A percentile compares a stretch with the other conserved stretches of the same genome.
Conservation (phyloP, 805 yeast genomes). For the Saturnispora halmiae region DNA sequence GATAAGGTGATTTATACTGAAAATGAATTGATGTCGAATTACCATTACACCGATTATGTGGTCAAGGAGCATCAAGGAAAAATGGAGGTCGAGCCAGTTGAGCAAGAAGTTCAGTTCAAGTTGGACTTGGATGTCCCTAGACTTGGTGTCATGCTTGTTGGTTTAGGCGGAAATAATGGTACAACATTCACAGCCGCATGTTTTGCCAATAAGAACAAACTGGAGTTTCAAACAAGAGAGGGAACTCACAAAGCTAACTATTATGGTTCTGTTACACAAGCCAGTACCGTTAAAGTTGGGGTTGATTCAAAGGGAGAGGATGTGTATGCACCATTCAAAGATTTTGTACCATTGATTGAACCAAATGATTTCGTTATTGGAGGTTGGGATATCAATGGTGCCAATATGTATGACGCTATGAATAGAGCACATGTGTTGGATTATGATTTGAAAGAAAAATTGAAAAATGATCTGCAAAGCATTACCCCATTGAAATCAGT, state of each 20-base stretch:
- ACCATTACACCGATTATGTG: slow-evolving; percentile 65
- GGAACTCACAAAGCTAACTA: slow-evolving; percentile 69
- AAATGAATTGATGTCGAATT: slow-evolving; percentile 48
- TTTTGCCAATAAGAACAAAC: slow-evolving; percentile 72
- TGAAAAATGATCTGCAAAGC: slow-evolving; percentile 51
- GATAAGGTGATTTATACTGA: slow-evolving; percentile 43
- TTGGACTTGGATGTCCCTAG: slow-evolving; percentile 75
- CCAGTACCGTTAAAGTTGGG: slow-evolving; percentile 85
- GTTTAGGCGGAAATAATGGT: slow-evolving; percentile 96
- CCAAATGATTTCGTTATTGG: slow-evolving; percentile 87
- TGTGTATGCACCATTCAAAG: slow-evolving; percentile 86
- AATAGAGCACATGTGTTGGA: slow-evolving; percentile 82
- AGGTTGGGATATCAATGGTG: slow-evolving; percentile 89
- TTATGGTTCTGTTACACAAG: slow-evolving; percentile 90
- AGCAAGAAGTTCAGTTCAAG: slow-evolving; percentile 73
- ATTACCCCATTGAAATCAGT: slow-evolving; percentile 72
- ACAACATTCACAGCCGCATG: slow-evolving; percentile 80
- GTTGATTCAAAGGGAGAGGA: slow-evolving; percentile 75
- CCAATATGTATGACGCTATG: slow-evolving; percentile 68
- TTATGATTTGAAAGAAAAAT: slow-evolving; percentile 69
- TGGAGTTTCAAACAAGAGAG: slow-evolving; percentile 72
- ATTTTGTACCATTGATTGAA: slow-evolving; percentile 75
- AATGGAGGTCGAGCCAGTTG: slow-evolving; percentile 59
- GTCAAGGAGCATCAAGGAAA: slow-evolving; percentile 51
- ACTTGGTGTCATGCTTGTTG: slow-evolving; percentile 83